Conservation (phyloP, 345 rosid species). For the Microthlaspi erraticum region DNA sequence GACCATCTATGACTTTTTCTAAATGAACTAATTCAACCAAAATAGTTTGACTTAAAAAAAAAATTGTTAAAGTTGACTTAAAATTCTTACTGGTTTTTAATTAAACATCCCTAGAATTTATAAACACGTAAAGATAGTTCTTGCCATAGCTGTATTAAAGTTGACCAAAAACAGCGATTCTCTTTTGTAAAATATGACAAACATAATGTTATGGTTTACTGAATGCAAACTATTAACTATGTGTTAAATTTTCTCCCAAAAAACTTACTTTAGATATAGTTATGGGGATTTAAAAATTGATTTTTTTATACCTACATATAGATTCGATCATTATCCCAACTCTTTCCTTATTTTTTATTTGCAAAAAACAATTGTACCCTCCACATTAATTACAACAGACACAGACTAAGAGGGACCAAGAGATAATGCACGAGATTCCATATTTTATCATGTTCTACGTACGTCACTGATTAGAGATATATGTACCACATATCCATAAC, state of each 20-base stretch:
- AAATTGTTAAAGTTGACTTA: no score
- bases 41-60: background rate
- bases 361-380: slow-evolving; percentile 33
- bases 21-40: background rate
- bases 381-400: slow-evolving; percentile 32
- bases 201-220: background rate
- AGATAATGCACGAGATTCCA: slow-evolving; percentile 36
- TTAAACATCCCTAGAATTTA: background rate
- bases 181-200: background rate
- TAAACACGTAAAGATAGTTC: background rate
- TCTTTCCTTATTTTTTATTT: background rate
- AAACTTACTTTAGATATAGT: background rate
- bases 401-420: slow-evolving; percentile 36
- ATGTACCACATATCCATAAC: slow-evolving; percentile 23
- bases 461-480: slow-evolving; percentile 11
- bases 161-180: background rate
- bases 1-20: background rate
- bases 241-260: no score
- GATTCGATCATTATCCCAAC: slow-evolving; percentile 33
- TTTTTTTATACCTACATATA: slow-evolving; percentile 9
- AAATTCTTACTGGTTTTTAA: background rate
- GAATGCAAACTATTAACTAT: background rate
- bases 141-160: background rate
- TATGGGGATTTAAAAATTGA: background rate
- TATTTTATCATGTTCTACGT: slow-evolving; percentile 24